These are phyloP conservation scores for Phaffia tasmanica DNA, from an alignment of 768 basidiomycete species.

Conservation along the genomic window DNA sequence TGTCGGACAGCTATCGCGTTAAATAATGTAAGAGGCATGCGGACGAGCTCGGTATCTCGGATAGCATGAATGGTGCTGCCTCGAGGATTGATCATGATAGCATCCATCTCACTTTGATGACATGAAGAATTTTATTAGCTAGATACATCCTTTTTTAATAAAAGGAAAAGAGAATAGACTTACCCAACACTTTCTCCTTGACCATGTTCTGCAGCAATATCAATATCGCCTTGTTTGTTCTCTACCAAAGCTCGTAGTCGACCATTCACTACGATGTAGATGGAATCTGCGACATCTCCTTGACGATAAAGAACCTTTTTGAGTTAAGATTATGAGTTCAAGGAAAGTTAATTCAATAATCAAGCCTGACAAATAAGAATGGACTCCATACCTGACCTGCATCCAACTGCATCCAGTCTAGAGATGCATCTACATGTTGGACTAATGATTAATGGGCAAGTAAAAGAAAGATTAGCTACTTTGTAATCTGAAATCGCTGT, in stretches of 20 bases:
- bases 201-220: constrained; percentile 84
- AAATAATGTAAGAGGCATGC: constrained; percentile 94
- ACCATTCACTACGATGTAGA: constrained; percentile 93
- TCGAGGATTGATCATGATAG: constrained; percentile 79
- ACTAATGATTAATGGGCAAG: constrained; percentile 44
- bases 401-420: constrained; percentile 97
- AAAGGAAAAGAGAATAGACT: not conserved
- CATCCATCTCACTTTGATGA: constrained; percentile 62
- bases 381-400: constrained; percentile 59
- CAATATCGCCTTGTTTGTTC: constrained; percentile 60
- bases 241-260: constrained; percentile 83
- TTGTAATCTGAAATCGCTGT: not conserved
- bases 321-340: constrained; percentile 18
- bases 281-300: constrained; percentile 80
- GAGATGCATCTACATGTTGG: constrained; percentile 85
- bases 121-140: not conserved
- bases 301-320: constrained; percentile 53
- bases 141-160: not conserved
- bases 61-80: constrained; percentile 92
- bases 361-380: not conserved
- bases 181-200: constrained; percentile 87
- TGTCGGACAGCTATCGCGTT: constrained; percentile 61
- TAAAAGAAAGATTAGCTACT: not conserved
- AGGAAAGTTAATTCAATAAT: constrained; percentile 33
- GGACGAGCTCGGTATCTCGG: constrained; percentile 89